A percentile compares a stretch with the other conserved stretches of the same genome.
These are phyloP conservation scores for slime mould (Dictyostelium discoideum) DNA, from an alignment of 78 protist species.

Conservation along the genomic window dicty_2.7 NC_007091.3:3848501-3849000, in stretches of 20 bases:
- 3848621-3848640: background rate
- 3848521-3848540: background rate
- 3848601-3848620: background rate
- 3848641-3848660: background rate
- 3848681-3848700: background rate
- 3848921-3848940: background rate
- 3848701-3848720: no score
- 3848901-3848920: background rate
- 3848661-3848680: background rate
- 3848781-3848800: background rate
- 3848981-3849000: background rate
- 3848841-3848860: no score
- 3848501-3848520: background rate
- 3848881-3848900: no score
- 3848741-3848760: no score
- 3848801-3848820: background rate
- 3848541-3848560: background rate
- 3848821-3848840: no score
- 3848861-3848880: no score
- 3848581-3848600: background rate
- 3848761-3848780: background rate
- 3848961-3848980: background rate
- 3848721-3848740: background rate
- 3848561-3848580: background rate
- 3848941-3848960: background rate